phyloP scores from a whole-genome alignment of 139 green algal species.

The Pleodorina starrii region DNA sequence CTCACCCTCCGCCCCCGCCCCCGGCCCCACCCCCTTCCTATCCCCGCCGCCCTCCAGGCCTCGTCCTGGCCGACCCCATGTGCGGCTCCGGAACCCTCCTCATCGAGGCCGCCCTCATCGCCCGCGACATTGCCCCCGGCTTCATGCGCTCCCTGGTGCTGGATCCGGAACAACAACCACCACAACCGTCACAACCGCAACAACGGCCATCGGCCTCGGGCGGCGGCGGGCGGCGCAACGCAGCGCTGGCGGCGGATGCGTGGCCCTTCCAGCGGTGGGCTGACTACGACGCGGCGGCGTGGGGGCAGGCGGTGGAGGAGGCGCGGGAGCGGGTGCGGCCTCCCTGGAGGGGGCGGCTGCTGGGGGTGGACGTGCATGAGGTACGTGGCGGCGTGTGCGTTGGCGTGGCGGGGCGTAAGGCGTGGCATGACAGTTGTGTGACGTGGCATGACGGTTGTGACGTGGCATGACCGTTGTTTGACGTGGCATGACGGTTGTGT shows the following conservation, averaged over 20 bases:
- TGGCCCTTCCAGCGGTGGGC: constrained; percentile 85
- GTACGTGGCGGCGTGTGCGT: constrained; percentile 9
- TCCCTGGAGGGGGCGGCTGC: constrained; percentile 50
- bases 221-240: background rate
- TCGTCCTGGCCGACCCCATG: constrained; percentile 90
- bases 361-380: constrained; percentile 79
- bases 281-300: constrained; percentile 69
- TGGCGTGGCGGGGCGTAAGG: too few species aligned
- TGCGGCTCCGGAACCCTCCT: constrained; percentile 93
- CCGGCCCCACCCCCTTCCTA: background rate
- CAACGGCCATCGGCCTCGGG: too few species aligned
- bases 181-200: background rate
- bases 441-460: too few species aligned
- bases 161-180: constrained; percentile 28
- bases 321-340: constrained; percentile 38
- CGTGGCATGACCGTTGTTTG: too few species aligned
- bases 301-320: constrained; percentile 51
- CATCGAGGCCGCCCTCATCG: constrained; percentile 92
- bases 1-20: too few species aligned
- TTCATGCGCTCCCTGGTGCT: constrained; percentile 72
- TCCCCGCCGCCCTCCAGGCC: background rate
- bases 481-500: too few species aligned
- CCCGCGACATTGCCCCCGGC: constrained; percentile 81
- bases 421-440: too few species aligned
- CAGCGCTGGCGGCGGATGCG: background rate